A percentile compares a stretch with the other conserved stretches of the same genome.
Evolutionary conservation across 2,329 filamentous ascomycete genomes (phyloP).

Genomic region (Neofusicoccum laricinum): DNA sequence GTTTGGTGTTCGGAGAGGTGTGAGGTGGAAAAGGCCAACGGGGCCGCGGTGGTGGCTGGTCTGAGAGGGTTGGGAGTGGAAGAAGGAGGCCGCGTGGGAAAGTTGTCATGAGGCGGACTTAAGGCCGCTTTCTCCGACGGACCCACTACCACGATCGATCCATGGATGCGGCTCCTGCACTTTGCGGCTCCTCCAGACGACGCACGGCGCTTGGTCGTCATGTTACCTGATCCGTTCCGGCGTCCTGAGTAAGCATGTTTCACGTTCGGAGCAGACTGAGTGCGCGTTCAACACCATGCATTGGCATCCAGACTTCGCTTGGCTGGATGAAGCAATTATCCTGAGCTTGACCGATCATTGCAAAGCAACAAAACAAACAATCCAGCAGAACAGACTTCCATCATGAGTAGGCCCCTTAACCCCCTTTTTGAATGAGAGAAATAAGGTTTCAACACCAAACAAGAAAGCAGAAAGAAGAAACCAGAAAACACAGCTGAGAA

Average conservation of each 20-base stretch:
- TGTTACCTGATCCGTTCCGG: not conserved
- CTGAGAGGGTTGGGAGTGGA: not conserved
- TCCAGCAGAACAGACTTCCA: slow-evolving; percentile 10
- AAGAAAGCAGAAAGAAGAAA: slow-evolving; percentile 10
- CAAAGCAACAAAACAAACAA: slow-evolving; percentile 7
- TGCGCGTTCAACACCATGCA: slow-evolving; percentile 7
- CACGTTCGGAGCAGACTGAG: not conserved
- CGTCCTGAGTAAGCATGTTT: no score
- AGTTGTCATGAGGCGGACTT: slow-evolving; percentile 10
- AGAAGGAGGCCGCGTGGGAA: not conserved
- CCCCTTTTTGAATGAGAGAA: slow-evolving; percentile 15
- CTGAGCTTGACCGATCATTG: slow-evolving; percentile 9
- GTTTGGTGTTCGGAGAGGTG: not conserved
- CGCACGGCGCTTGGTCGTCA: not conserved
- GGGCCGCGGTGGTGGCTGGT: not conserved
- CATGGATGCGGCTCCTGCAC: not conserved
- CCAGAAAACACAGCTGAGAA: slow-evolving; percentile 11
- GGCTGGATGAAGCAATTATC: slow-evolving; percentile 3
- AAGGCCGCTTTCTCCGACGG: slow-evolving; percentile 1
- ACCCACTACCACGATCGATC: not conserved
- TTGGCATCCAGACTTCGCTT: slow-evolving; percentile 6
- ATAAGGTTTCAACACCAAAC: slow-evolving; percentile 13
- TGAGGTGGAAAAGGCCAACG: not conserved
- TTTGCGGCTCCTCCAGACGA: not conserved
- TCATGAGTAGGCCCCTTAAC: slow-evolving; percentile 6